A percentile compares a stretch with the other conserved stretches of the same genome.
Evolutionary conservation across 441 rosid genomes (phyloP).

Genomic region (Lepidium campestre): DNA sequence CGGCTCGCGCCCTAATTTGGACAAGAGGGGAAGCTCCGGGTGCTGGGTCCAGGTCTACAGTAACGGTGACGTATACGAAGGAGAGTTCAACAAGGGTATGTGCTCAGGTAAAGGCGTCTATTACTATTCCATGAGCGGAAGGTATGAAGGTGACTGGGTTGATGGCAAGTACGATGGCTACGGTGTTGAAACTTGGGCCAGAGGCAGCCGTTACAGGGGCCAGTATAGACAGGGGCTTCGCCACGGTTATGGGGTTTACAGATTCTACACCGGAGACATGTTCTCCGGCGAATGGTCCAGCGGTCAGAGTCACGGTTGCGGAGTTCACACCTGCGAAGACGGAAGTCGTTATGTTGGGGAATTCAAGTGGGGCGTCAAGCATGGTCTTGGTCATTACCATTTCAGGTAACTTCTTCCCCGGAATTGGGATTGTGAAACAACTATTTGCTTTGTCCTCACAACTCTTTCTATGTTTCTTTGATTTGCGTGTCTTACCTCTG

Average conservation of each 20-base stretch:
- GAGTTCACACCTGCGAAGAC: conserved; percentile 87
- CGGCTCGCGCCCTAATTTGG: conserved; percentile 66
- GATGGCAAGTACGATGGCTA: conserved; percentile 82
- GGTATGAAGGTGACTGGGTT: conserved; percentile 85
- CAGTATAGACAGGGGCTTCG: conserved; percentile 78
- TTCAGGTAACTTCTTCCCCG: conserved; percentile 49
- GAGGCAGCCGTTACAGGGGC: conserved; percentile 85
- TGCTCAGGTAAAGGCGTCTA: conserved; percentile 82
- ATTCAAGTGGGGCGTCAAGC: conserved; percentile 92
- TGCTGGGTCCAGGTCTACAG: conserved; percentile 79
- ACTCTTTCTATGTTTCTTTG: neutral
- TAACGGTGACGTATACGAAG: conserved; percentile 87
- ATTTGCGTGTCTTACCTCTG: neutral
- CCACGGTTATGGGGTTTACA: conserved; percentile 76
- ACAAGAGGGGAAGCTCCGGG: conserved; percentile 61
- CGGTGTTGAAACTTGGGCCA: conserved; percentile 90
- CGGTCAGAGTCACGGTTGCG: conserved; percentile 91
- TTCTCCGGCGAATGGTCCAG: conserved; percentile 91
- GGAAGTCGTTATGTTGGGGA: conserved; percentile 85
- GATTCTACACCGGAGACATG: conserved; percentile 85
- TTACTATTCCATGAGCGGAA: conserved; percentile 81
- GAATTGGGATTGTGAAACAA: too few relatives aligned
- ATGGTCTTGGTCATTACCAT: conserved; percentile 86
- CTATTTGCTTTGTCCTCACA: too few relatives aligned
- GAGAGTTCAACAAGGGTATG: conserved; percentile 75